These are phyloP conservation scores for Hansenula lynferdii DNA, from an alignment of 1,139 yeast species.

Conservation along the genomic window DNA sequence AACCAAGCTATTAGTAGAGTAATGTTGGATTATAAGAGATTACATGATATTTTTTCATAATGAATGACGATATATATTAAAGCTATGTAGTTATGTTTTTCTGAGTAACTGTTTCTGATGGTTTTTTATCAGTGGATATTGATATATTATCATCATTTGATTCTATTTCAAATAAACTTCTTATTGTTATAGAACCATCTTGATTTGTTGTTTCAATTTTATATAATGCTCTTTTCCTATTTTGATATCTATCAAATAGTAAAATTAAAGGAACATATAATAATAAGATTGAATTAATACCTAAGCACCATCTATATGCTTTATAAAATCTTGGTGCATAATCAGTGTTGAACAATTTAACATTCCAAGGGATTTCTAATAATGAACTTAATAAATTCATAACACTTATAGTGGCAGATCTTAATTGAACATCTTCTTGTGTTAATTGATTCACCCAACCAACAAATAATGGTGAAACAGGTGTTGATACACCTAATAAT, in stretches of 20 bases:
- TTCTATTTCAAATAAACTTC: neutral
- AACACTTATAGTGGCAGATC: slow-evolving; percentile 16
- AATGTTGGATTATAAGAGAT: neutral
- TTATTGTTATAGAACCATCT: neutral
- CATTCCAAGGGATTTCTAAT: slow-evolving; percentile 11
- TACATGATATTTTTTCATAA: neutral
- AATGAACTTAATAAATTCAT: slow-evolving; percentile 13
- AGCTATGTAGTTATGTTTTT: too few species aligned
- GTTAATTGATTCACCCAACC: slow-evolving; percentile 18
- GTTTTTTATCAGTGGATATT: too few species aligned
- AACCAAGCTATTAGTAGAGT: neutral
- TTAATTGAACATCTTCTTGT: slow-evolving; percentile 16
- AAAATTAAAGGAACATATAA: slow-evolving; percentile 12
- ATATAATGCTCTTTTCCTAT: slow-evolving; percentile 11
- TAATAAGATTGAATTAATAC: slow-evolving; percentile 6
- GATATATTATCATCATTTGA: neutral
- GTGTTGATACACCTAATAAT: slow-evolving; percentile 13
- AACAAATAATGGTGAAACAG: slow-evolving; percentile 13
- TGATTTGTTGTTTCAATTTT: neutral
- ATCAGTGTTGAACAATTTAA: slow-evolving; percentile 13
- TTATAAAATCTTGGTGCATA: slow-evolving; percentile 10
- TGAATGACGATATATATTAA: neutral
- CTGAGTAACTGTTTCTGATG: neutral
- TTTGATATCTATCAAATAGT: slow-evolving; percentile 16
- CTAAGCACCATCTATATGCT: slow-evolving; percentile 12